phyloP scores from a whole-genome alignment of 164 flowering plant species.

The Paratinospora sagittata region DNA sequence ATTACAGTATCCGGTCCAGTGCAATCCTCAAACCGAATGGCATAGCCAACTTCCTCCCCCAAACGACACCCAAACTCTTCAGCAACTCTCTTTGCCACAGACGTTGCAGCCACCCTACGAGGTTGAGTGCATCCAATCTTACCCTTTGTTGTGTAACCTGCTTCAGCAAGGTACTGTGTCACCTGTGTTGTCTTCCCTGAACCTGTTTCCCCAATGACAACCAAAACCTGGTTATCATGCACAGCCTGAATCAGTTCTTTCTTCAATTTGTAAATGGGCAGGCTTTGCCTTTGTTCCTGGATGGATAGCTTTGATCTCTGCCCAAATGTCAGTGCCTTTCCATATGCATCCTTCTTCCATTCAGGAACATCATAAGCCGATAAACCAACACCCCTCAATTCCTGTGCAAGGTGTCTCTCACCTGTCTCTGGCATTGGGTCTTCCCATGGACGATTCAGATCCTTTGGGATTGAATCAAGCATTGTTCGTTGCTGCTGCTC shows the following conservation, averaged over 20 bases:
- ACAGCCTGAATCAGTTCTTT: conserved; percentile 87
- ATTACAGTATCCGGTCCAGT: conserved; percentile 98
- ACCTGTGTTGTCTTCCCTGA: conserved; percentile 96
- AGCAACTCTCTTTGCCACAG: conserved; percentile 96
- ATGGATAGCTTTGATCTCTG: conserved; percentile 92
- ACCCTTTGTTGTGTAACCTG: conserved; percentile 86
- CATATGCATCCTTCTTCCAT: conserved; percentile 97
- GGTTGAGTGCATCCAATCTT: conserved; percentile 98
- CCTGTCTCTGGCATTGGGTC: conserved; percentile 99
- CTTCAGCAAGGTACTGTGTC: conserved; percentile 90
- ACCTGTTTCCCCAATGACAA: conserved; percentile 94
- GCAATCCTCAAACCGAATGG: conserved; percentile 93
- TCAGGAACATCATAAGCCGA: conserved; percentile 98
- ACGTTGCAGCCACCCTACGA: conserved; percentile 96
- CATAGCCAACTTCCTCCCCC: conserved; percentile 97
- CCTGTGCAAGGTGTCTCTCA: conserved; percentile 97
- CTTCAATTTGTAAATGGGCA: conserved; percentile 84
- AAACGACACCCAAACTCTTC: conserved; percentile 94
- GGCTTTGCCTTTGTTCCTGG: conserved; percentile 90
- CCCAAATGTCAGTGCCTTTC: conserved; percentile 83
- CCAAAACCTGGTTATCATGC: conserved; percentile 86
- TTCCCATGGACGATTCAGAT: conserved; percentile 98
- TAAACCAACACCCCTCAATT: conserved; percentile 90
- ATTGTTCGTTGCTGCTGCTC: conserved; percentile 92
- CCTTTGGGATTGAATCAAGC: conserved; percentile 96